phyloP scores from a whole-genome alignment of 495 filamentous ascomycete species.

The Hypoxylon intermedium region DNA sequence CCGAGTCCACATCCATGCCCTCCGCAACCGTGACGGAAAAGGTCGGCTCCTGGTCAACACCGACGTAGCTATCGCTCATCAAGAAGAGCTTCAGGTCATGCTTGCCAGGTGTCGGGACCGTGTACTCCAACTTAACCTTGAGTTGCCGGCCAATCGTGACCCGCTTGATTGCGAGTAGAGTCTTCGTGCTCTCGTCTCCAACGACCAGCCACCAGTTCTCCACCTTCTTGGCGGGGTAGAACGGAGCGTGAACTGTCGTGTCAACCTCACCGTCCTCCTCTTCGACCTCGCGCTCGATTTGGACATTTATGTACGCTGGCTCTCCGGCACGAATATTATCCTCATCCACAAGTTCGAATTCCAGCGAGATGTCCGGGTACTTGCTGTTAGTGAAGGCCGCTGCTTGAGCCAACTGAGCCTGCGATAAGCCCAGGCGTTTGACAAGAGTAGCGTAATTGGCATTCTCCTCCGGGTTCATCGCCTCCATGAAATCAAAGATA shows the following conservation, averaged over 20 bases:
- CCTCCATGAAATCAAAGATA: conserved; percentile 97
- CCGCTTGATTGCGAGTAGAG: conserved; percentile 88
- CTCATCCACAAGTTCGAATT: conserved; percentile 83
- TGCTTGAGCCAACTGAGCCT: conserved; percentile 83
- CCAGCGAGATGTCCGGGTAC: conserved; percentile 91
- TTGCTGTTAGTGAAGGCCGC: conserved; percentile 95
- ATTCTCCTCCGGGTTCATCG: conserved; percentile 94
- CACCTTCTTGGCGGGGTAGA: conserved; percentile 91
- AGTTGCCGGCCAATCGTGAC: conserved; percentile 82
- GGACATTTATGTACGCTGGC: conserved; percentile 83
- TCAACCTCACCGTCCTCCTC: conserved; percentile 73
- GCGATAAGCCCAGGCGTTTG: conserved; percentile 77
- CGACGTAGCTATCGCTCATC: conserved; percentile 98
- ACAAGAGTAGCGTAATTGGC: conserved; percentile 75
- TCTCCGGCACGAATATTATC: conserved; percentile 80
- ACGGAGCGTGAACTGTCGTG: conserved; percentile 90
- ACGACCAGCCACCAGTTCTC: conserved; percentile 98
- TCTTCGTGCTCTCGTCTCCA: conserved; percentile 86
- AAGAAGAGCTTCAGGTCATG: conserved; percentile 90
- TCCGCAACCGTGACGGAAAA: conserved; percentile 87
- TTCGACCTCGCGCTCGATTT: conserved; percentile 84
- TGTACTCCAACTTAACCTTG: conserved; percentile 83
- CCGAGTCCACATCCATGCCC: conserved; percentile 93
- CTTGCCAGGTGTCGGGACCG: conserved; percentile 81
- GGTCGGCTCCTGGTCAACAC: conserved; percentile 92